Conservation (phyloP, 495 filamentous ascomycete species). For the Annulohypoxylon maeteangense region DNA sequence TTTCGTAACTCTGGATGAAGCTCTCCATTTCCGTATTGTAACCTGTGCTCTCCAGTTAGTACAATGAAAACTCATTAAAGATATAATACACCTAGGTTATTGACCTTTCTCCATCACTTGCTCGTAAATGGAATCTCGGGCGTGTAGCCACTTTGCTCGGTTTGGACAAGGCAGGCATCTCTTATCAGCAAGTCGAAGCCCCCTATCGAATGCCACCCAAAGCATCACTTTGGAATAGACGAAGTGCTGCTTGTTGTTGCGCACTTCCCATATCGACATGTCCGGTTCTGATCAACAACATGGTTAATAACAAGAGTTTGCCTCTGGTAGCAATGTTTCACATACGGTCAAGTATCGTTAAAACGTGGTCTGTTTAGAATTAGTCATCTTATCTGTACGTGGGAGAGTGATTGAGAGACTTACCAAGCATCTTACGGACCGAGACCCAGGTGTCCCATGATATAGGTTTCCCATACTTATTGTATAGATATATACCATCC, state of each 20-base stretch:
- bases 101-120: conserved; percentile 74
- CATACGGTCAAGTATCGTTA: conserved; percentile 62
- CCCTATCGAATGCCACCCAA: conserved; percentile 80
- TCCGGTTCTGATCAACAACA: conserved; percentile 60
- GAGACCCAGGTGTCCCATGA: conserved; percentile 76
- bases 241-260: conserved; percentile 76
- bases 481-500: conserved; percentile 80
- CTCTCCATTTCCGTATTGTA: conserved; percentile 71
- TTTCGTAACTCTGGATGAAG: conserved; percentile 79
- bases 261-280: conserved; percentile 84
- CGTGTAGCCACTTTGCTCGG: conserved; percentile 67
- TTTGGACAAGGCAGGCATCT: conserved; percentile 75
- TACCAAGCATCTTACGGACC: conserved; percentile 67
- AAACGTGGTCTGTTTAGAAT: conserved; percentile 56
- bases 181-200: conserved; percentile 75
- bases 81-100: not conserved
- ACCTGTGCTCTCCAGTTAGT: conserved; percentile 42
- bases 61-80: not conserved
- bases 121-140: conserved; percentile 73
- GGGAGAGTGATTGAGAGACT: not conserved
- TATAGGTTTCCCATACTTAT: conserved; percentile 79
- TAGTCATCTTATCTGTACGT: not conserved
- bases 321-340: not conserved
- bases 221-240: conserved; percentile 80
- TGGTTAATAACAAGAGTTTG: not conserved